Conservation (phyloP, 352 stramenopile genomes). For the Thalassiosira mediterranea region DNA sequence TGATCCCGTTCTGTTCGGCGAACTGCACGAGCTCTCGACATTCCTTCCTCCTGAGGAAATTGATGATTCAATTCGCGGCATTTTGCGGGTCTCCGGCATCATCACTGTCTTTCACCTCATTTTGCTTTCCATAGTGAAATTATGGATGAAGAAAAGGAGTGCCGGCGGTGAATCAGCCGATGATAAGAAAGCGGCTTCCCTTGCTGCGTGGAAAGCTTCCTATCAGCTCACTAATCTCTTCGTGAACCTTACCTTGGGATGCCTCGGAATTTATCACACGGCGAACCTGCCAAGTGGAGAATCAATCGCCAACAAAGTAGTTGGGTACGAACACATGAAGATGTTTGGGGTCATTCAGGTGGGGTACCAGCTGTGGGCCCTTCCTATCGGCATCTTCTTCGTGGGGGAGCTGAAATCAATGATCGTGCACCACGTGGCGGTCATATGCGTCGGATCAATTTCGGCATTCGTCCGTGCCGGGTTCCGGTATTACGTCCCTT, state of each 20-base stretch:
- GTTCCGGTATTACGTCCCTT: constrained; percentile 55
- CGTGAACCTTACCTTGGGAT: constrained; percentile 58
- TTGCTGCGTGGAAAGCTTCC: constrained; percentile 34
- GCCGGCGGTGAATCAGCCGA: no score
- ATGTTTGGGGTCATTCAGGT: constrained; percentile 41
- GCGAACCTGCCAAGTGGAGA: constrained; percentile 28
- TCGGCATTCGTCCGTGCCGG: constrained; percentile 34
- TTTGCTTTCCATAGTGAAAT: constrained; percentile 23
- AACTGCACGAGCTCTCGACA: constrained; percentile 26
- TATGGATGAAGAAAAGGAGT: constrained; percentile 6
- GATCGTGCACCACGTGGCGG: constrained; percentile 55
- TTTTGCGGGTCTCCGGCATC: constrained; percentile 19
- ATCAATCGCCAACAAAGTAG: constrained; percentile 30
- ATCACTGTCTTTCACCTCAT: constrained; percentile 39
- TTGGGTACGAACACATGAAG: constrained; percentile 32
- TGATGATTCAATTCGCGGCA: constrained; percentile 25
- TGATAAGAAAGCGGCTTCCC: no score
- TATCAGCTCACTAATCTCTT: constrained; percentile 72
- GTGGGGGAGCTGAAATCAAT: constrained; percentile 47
- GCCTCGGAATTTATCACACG: constrained; percentile 55
- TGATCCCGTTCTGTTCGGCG: constrained; percentile 25
- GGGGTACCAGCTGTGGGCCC: constrained; percentile 52
- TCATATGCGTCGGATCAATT: constrained; percentile 41
- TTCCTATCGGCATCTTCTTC: constrained; percentile 39
- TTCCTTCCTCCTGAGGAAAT: constrained; percentile 39